Base-by-base conservation (phyloP, 805 yeast species). In the Spencermartinsiella europaea region DNA sequence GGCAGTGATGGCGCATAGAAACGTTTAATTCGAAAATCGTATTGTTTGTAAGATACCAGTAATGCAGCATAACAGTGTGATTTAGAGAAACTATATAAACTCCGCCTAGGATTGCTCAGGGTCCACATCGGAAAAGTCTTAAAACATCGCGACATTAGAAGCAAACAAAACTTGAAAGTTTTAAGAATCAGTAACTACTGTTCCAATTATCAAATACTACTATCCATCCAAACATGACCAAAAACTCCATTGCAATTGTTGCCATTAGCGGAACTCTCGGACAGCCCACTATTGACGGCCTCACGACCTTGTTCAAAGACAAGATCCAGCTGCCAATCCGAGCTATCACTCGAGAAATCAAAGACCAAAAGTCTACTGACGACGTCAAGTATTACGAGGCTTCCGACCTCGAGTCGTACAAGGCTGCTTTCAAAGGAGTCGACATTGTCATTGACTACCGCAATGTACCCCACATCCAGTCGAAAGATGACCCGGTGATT, bases 191-290 rank as follows among this genome's bases (percentile, higher is more conserved):
- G n/a, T n/a, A n/a, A n/a, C n/a, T n/a, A n/a, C n/a, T n/a, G n/a
- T n/a, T n/a, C n/a, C n/a, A n/a, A n/a, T n/a, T n/a, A n/a, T n/a
- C n/a, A n/a, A n/a, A n/a, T n/a, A n/a, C n/a, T n/a, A n/a, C n/a
- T n/a, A n/a, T n/a, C n/a, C n/a, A n/a, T n/a, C n/a, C n/a, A n/a
- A n/a, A 7, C 31, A 25, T 25, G 31, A 25, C 31, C 31, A 60
- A 62, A 46, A 63, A 65, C 21, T 51, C 58, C 12, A 54, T 80
- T 49, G 83, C 81, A 31, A 59, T 80, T 42, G 53, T 74, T 45
- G 83, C 84, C 34, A 50, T 71, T 41, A 64, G 69, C 48, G 85
- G 85, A 19, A 47, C 60, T 49, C 62, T 80, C 39, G 84, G 83
- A 25, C 61, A 64, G 49, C 74, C 76, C 40, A 62, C 68, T 27